phyloP scores from a whole-genome alignment of 2,329 filamentous ascomycete genomes.

The Colletotrichum sp. region DNA sequence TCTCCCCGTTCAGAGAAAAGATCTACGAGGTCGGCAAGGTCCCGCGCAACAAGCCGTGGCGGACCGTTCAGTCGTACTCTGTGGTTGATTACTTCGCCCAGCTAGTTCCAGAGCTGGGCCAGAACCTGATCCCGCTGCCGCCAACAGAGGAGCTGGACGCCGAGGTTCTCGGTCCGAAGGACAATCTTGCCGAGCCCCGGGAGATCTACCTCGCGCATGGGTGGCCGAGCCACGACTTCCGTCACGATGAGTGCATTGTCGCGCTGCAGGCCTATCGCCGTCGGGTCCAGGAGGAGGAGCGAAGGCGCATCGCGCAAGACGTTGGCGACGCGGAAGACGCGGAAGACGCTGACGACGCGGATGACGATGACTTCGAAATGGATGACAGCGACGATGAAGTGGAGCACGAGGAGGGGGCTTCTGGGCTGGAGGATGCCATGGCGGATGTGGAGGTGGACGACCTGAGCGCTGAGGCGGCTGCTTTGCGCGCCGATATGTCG shows the following conservation, averaged over 20 bases:
- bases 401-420: not conserved
- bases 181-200: not conserved
- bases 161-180: not conserved
- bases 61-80: not conserved
- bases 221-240: not conserved
- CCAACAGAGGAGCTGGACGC: slow-evolving; percentile 15
- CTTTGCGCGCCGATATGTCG: slow-evolving; percentile 4
- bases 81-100: slow-evolving; percentile 1
- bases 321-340: not conserved
- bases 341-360: slow-evolving; percentile 9
- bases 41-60: slow-evolving; percentile 19
- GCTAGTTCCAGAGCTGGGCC: not conserved
- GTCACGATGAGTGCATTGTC: slow-evolving; percentile 11
- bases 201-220: not conserved
- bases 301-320: not conserved
- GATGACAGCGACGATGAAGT: slow-evolving; percentile 1
- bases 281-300: not conserved
- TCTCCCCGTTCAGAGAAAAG: slow-evolving; percentile 5
- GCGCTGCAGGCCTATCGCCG: slow-evolving; percentile 7
- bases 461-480: slow-evolving; percentile 3
- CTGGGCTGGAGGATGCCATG: slow-evolving; percentile 1
- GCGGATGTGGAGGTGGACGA: slow-evolving; percentile 19
- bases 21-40: not conserved
- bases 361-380: slow-evolving; percentile 10
- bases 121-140: slow-evolving; percentile 1